Evolutionary conservation across 257 asterid genomes (phyloP).

Genomic region (Solanum lignicaule): DNA sequence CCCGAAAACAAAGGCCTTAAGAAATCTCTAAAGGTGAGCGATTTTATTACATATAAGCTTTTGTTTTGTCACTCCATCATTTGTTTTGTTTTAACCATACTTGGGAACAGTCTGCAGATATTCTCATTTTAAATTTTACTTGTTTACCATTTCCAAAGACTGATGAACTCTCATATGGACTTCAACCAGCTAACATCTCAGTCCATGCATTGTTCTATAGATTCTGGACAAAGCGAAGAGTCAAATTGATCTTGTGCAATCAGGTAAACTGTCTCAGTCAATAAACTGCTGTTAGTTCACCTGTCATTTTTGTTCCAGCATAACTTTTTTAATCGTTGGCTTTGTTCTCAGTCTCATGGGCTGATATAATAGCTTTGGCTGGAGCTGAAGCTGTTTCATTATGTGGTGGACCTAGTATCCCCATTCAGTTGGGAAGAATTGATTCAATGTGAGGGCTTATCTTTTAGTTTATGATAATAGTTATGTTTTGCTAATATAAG

Average conservation of each 20-base stretch:
- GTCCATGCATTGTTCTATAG: slow-evolving; percentile 45
- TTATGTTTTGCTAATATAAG: neutral
- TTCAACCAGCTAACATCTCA: slow-evolving; percentile 29
- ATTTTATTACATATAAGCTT: neutral
- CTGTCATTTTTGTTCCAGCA: neutral
- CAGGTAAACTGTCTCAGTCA: slow-evolving; percentile 33
- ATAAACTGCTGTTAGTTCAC: neutral
- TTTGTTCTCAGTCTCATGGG: slow-evolving; percentile 64
- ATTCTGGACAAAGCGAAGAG: slow-evolving; percentile 67
- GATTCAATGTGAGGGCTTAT: slow-evolving; percentile 43
- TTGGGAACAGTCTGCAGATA: neutral
- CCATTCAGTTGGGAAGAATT: slow-evolving; percentile 63
- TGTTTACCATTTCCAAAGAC: slow-evolving; percentile 8
- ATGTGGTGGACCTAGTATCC: slow-evolving; percentile 85
- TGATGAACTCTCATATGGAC: slow-evolving; percentile 15
- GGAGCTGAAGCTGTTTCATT: slow-evolving; percentile 85
- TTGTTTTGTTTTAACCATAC: neutral
- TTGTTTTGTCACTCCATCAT: neutral
- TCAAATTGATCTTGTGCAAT: slow-evolving; percentile 41
- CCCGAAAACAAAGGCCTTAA: slow-evolving; percentile 75
- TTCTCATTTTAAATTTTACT: slow-evolving; percentile 9
- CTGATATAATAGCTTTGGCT: slow-evolving; percentile 80
- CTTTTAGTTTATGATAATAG: neutral
- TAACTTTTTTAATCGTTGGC: slow-evolving; percentile 1
- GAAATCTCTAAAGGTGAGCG: slow-evolving; percentile 67